These are phyloP conservation scores for Cladophialophora yegresii DNA, from an alignment of 2,329 filamentous ascomycete species.

Conservation along the genomic window DNA sequence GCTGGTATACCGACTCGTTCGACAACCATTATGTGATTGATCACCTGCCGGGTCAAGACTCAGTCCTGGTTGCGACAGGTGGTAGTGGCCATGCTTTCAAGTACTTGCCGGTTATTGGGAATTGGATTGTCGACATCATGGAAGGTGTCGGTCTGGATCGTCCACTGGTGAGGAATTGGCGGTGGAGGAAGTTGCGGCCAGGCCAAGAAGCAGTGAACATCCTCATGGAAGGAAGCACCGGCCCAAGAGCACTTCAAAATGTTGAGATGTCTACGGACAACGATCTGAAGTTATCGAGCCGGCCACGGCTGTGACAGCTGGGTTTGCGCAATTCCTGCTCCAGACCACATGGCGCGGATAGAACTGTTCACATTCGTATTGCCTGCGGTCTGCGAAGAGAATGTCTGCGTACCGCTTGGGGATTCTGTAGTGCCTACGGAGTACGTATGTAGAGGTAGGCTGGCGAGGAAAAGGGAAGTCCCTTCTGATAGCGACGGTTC, in stretches of 20 bases:
- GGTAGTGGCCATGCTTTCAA: slow-evolving; percentile 66
- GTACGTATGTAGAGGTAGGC: not conserved
- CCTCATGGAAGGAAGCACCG: slow-evolving; percentile 35
- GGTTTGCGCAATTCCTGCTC: not conserved
- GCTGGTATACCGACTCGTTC: slow-evolving; percentile 61
- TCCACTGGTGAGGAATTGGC: slow-evolving; percentile 36
- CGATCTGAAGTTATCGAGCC: slow-evolving; percentile 12
- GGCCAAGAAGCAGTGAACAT: slow-evolving; percentile 28
- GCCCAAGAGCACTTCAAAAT: slow-evolving; percentile 31
- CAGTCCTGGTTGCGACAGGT: slow-evolving; percentile 61
- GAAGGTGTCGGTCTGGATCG: slow-evolving; percentile 43
- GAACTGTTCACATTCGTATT: not conserved
- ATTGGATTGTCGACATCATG: slow-evolving; percentile 56
- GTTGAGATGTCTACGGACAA: slow-evolving; percentile 23
- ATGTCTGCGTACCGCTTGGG: not conserved
- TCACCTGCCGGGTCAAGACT: slow-evolving; percentile 53
- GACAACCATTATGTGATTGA: slow-evolving; percentile 59
- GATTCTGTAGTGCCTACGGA: not conserved
- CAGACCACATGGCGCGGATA: too few relatives aligned
- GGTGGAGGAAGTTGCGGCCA: slow-evolving; percentile 33
- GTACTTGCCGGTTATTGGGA: slow-evolving; percentile 61
- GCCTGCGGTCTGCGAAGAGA: not conserved
- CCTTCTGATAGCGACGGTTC: not conserved
- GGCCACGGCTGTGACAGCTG: not conserved
- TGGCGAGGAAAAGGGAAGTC: not conserved